phyloP scores from a whole-genome alignment of 345 rosid genomes.

The Toxicodendron radicans region DNA sequence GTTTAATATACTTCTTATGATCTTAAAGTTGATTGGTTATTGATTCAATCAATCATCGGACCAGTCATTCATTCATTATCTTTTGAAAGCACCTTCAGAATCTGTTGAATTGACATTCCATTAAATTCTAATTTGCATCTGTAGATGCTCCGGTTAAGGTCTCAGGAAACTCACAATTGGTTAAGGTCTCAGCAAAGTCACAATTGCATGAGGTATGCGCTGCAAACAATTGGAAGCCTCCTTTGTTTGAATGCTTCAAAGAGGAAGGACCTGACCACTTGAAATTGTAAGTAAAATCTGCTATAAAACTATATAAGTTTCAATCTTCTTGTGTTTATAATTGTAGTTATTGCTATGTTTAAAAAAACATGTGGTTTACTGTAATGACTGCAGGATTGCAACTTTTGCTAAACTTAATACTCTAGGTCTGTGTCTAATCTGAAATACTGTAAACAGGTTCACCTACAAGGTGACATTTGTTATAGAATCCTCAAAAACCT shows the following conservation, averaged over 20 bases:
- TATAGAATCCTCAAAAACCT: constrained; percentile 18
- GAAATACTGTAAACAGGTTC: constrained; percentile 34
- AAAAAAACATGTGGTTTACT: background rate
- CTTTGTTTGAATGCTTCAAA: constrained; percentile 45
- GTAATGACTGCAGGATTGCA: background rate
- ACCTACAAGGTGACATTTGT: constrained; percentile 40
- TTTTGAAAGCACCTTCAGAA: background rate
- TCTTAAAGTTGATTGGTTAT: background rate
- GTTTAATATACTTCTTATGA: background rate
- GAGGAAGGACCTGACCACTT: constrained; percentile 51
- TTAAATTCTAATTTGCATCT: background rate
- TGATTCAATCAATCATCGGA: background rate
- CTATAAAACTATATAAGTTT: no score
- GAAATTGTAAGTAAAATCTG: constrained; percentile 39
- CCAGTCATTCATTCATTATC: background rate
- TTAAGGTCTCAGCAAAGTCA: constrained; percentile 36
- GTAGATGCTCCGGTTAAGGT: constrained; percentile 26
- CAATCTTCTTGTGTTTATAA: no score
- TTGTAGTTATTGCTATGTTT: background rate
- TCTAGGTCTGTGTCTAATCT: background rate
- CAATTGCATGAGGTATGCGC: constrained; percentile 46
- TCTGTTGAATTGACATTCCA: background rate
- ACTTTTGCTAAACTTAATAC: background rate
- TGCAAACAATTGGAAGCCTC: constrained; percentile 50
- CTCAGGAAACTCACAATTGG: constrained; percentile 45